Conservation (phyloP, 2,329 filamentous ascomycete genomes). For the Hymenoscyphus salicellus region DNA sequence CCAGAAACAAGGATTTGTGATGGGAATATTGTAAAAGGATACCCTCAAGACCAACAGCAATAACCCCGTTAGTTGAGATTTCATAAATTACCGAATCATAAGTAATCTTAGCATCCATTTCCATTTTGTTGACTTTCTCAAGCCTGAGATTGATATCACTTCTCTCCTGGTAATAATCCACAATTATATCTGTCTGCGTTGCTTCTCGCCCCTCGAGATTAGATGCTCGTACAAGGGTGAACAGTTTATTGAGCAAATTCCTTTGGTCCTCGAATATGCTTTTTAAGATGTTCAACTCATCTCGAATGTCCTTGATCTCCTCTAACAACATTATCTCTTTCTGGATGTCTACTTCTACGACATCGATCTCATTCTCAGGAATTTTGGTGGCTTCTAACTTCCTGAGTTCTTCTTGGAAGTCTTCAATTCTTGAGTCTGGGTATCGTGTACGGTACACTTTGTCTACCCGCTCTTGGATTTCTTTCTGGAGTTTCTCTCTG, state of each 20-base stretch:
- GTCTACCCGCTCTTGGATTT: not conserved
- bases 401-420: not conserved
- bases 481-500: not conserved
- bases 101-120: conserved; percentile 2
- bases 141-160: conserved; percentile 3
- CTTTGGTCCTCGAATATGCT: conserved; percentile 5
- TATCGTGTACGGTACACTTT: not conserved
- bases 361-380: not conserved
- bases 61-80: too few relatives aligned
- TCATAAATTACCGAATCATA: conserved; percentile 12
- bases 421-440: not conserved
- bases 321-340: conserved; percentile 1
- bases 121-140: conserved; percentile 2
- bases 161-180: not conserved
- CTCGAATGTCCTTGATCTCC: conserved; percentile 9
- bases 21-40: too few relatives aligned
- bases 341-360: not conserved
- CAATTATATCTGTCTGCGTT: not conserved
- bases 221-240: not conserved
- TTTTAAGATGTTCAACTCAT: conserved; percentile 2
- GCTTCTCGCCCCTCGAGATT: not conserved
- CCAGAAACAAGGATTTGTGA: too few relatives aligned
- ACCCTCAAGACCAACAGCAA: too few relatives aligned
- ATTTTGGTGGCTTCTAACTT: not conserved
- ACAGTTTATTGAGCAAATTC: not conserved